Conservation (phyloP, 2,329 filamentous ascomycete genomes). For the Fusarium sp. region DNA sequence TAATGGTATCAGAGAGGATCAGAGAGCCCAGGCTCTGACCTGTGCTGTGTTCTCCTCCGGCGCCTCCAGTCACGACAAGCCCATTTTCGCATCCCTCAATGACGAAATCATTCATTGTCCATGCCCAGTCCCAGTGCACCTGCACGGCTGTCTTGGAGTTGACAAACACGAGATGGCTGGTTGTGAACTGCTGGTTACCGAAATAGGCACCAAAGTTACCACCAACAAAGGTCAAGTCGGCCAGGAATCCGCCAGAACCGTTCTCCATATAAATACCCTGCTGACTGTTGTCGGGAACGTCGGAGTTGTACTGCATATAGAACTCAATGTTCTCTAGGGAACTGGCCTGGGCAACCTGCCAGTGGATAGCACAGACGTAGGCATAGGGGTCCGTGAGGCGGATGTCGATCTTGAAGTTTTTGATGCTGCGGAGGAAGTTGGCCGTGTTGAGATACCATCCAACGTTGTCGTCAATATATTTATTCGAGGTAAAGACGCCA, state of each 20-base stretch:
- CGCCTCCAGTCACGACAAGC: slow-evolving; percentile 56
- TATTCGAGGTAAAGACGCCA: slow-evolving; percentile 54
- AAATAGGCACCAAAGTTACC: slow-evolving; percentile 63
- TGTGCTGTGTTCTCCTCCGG: slow-evolving; percentile 17
- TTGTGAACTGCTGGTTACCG: slow-evolving; percentile 77
- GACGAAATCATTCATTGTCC: slow-evolving; percentile 64
- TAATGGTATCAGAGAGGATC: slow-evolving; percentile 23
- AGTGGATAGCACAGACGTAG: slow-evolving; percentile 65
- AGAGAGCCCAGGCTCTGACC: slow-evolving; percentile 31
- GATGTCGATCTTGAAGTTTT: slow-evolving; percentile 74
- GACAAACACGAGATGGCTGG: slow-evolving; percentile 65
- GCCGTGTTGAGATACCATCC: slow-evolving; percentile 58
- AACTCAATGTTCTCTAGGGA: slow-evolving; percentile 65
- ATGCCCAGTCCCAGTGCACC: slow-evolving; percentile 81
- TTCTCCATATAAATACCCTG: slow-evolving; percentile 49
- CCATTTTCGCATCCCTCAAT: slow-evolving; percentile 73
- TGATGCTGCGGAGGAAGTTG: slow-evolving; percentile 73
- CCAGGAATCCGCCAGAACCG: slow-evolving; percentile 56
- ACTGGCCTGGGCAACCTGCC: slow-evolving; percentile 71
- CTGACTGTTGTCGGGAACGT: slow-evolving; percentile 42
- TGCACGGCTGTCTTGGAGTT: slow-evolving; percentile 75
- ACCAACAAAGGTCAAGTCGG: slow-evolving; percentile 73
- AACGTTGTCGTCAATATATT: slow-evolving; percentile 52
- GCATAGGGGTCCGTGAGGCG: slow-evolving; percentile 47
- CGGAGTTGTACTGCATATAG: slow-evolving; percentile 52